Evolutionary conservation across 176 grass and related monocot genomes (phyloP).

Genomic region (Juncus inflexus): DNA sequence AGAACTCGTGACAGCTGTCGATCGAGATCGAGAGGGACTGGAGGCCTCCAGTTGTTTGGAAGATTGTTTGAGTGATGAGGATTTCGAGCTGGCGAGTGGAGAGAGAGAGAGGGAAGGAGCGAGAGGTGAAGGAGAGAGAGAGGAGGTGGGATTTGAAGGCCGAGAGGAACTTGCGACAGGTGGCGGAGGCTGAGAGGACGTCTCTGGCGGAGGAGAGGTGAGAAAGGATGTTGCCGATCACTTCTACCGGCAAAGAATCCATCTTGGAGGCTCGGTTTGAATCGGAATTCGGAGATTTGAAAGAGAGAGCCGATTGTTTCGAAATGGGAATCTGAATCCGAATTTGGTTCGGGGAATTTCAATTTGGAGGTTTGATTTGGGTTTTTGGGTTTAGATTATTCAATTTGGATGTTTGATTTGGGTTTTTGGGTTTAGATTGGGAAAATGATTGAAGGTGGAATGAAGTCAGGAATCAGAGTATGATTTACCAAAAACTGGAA

Average conservation of each 20-base stretch:
- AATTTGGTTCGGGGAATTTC: no score
- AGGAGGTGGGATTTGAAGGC: slow-evolving; percentile 77
- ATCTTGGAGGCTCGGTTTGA: slow-evolving; percentile 26
- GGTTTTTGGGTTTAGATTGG: no score
- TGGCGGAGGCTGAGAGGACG: slow-evolving; percentile 69
- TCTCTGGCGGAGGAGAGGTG: slow-evolving; percentile 65
- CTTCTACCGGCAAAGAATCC: slow-evolving; percentile 85
- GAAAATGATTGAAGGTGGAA: no score
- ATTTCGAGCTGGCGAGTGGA: slow-evolving; percentile 76
- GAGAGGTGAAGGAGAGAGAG: slow-evolving; percentile 67
- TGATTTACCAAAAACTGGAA: no score
- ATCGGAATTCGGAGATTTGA: no score
- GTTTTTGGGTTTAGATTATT: no score
- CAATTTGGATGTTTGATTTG: no score
- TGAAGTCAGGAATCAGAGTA: no score
- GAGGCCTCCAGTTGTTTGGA: slow-evolving; percentile 68
- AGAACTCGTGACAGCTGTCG: slow-evolving; percentile 71
- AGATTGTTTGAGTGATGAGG: slow-evolving; percentile 89
- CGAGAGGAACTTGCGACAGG: slow-evolving; percentile 73
- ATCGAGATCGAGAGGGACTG: slow-evolving; percentile 80
- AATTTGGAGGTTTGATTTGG: no score
- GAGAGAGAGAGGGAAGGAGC: slow-evolving; percentile 70
- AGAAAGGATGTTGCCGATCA: slow-evolving; percentile 87
- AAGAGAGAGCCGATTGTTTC: no score
- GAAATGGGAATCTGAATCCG: no score